Conservation (phyloP, 2,329 filamentous ascomycete genomes). For the Gnomoniopsis smithogilvyi region DNA sequence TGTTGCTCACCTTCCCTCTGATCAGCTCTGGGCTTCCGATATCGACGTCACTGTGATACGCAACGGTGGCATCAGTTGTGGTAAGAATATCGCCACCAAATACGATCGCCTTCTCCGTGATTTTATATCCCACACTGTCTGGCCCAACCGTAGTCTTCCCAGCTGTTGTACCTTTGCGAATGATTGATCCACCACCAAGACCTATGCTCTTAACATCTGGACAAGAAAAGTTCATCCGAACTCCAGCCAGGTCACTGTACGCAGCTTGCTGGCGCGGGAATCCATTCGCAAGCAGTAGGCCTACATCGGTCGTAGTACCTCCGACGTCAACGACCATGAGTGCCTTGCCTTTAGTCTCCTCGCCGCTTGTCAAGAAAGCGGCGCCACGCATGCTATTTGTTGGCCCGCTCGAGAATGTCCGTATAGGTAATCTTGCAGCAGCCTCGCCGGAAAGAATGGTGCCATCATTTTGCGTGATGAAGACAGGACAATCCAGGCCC, state of each 20-base stretch:
- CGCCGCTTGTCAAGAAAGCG: conserved; percentile 49
- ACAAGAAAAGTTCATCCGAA: conserved; percentile 58
- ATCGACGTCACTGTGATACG: conserved; percentile 28
- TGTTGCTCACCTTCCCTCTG: conserved; percentile 26
- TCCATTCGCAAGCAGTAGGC: conserved; percentile 56
- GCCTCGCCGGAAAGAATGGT: conserved; percentile 52
- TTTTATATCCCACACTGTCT: conserved; percentile 47
- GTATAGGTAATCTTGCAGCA: conserved; percentile 55
- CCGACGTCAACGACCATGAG: conserved; percentile 65
- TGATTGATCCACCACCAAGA: conserved; percentile 45
- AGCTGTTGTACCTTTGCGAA: conserved; percentile 25
- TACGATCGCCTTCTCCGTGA: conserved; percentile 41
- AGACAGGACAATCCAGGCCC: conserved; percentile 50
- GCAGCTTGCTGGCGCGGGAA: conserved; percentile 62
- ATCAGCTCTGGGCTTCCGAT: conserved; percentile 41
- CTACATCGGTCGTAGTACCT: conserved; percentile 64
- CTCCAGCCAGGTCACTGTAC: conserved; percentile 59
- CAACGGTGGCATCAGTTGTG: conserved; percentile 52
- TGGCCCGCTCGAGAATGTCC: conserved; percentile 60
- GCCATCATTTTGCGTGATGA: conserved; percentile 63
- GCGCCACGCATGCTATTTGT: conserved; percentile 64
- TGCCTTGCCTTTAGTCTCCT: conserved; percentile 30
- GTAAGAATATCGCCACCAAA: conserved; percentile 53
- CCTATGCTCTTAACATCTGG: conserved; percentile 59
- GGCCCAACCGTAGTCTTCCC: conserved; percentile 40